Evolutionary conservation across 257 asterid genomes (phyloP), one percentile per base, ranked within the genome.

Genomic region (Penstemon davidsonii): DNA sequence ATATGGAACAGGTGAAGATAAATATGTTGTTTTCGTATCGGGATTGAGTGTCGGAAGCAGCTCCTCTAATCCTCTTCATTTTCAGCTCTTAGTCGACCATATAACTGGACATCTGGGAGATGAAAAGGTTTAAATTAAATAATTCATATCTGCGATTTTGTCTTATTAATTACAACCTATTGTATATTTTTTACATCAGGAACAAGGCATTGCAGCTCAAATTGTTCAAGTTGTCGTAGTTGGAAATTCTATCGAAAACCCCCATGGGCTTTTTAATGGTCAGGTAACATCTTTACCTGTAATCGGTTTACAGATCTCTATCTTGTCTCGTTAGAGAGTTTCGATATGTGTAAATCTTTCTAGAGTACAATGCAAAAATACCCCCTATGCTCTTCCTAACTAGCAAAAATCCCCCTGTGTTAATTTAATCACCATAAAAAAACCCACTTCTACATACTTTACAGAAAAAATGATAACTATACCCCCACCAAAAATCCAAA

Each of bases 61-160:
- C 82, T 66, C 83, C 10, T 82, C 90, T 67, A 88, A 87, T 86
- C 99, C 99, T 72, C 92, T 94, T 64, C 87, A 81, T 60, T 87
- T 86, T 73, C 97, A 94, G 86, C 99, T 94, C 73, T 78, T 94
- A 62, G 86, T 94, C 41, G 99, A 94, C 82, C 97, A 94, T 73
- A 82, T 94, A 72, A 91, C 99, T 72, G 99, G 99, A 59, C 97
- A 94, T 87, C 84, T 94, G 36, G 99, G 99, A 75, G 99, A 94
- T 66, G 91, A 82, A 74, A 84, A 88, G 88, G 99, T 93, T 78
- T 46, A 55, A 25, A 25, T 25, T 63, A 18, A 38, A 70, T 67
- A 12, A 52, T 56, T 73, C 47, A 66, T 25, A 41, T 36, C 61
- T 60, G 71, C 71, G 65, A 47, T 56, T 64, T 60, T 71, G 15